Percentiles rank a stretch among this genome's conserved stretches.
phyloP scores from a whole-genome alignment of 495 filamentous ascomycete species.

The Daldinia concentrica region DNA sequence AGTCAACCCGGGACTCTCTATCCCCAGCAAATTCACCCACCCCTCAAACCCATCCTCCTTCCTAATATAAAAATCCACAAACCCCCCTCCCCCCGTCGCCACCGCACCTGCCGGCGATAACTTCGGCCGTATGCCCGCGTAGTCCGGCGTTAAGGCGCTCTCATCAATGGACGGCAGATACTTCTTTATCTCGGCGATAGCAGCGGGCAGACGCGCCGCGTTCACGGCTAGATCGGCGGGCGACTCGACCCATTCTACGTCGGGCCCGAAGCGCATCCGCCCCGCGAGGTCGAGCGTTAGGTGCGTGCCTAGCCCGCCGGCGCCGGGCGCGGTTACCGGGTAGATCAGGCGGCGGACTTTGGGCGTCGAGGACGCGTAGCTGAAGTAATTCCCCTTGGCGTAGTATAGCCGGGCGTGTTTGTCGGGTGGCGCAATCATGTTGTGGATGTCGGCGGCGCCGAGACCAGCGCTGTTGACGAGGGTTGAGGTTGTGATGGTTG shows the following conservation, averaged over 20 bases:
- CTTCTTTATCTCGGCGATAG: conserved; percentile 74
- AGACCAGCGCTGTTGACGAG: conserved; percentile 90
- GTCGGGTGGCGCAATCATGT: conserved; percentile 75
- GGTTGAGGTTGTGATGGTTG: conserved; percentile 73
- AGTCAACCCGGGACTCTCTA: conserved; percentile 95
- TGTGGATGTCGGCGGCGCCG: conserved; percentile 77
- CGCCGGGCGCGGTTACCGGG: conserved; percentile 80
- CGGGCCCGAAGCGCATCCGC: conserved; percentile 89
- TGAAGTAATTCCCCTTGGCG: conserved; percentile 96
- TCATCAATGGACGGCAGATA: conserved; percentile 81
- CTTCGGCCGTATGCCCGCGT: conserved; percentile 92
- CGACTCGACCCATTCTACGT: conserved; percentile 87
- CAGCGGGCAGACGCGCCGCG: conserved; percentile 67
- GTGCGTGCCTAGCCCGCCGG: conserved; percentile 90
- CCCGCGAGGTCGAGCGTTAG: conserved; percentile 90
- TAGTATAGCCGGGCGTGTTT: conserved; percentile 72
- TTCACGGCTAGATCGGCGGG: conserved; percentile 55
- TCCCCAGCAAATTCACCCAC: conserved; percentile 92
- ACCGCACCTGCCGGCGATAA: conserved; percentile 67
- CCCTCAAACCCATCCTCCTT: conserved; percentile 83
- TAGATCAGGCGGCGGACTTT: conserved; percentile 82
- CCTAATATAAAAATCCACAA: conserved; percentile 86
- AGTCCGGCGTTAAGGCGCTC: conserved; percentile 77
- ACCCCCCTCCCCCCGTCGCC: conserved; percentile 65
- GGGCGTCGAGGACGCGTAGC: conserved; percentile 73